Evolutionary conservation across 2,329 filamentous ascomycete genomes (phyloP).

Genomic region (Ophiostoma tasmaniense): DNA sequence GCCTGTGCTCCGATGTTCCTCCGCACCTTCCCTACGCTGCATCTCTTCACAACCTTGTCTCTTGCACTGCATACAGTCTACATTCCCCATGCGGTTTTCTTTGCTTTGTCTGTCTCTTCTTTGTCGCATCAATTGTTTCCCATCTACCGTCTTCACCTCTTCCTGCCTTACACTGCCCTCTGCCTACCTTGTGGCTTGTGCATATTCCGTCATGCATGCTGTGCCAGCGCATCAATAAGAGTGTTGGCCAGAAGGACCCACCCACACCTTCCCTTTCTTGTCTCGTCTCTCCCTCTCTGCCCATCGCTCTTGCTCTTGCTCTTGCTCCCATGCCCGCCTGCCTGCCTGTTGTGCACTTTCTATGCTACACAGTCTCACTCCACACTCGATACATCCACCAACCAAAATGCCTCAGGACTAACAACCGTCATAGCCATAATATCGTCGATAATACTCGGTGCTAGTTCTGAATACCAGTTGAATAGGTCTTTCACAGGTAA

Average conservation of each 20-base stretch:
- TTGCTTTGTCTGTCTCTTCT: background rate
- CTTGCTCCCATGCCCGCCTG: background rate
- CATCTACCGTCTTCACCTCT: background rate
- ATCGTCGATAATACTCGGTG: background rate
- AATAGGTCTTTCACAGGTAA: background rate
- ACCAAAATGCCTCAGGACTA: background rate
- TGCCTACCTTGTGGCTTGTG: conserved; percentile 33
- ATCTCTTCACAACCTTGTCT: background rate
- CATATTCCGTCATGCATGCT: conserved; percentile 39
- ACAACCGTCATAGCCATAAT: background rate
- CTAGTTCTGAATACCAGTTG: background rate
- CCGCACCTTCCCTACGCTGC: background rate
- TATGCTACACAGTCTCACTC: background rate
- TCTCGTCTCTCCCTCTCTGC: background rate
- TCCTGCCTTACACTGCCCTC: background rate
- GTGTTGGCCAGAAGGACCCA: conserved; percentile 5
- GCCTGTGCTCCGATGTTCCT: background rate
- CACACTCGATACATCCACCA: background rate
- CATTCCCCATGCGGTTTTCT: background rate
- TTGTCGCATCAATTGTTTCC: background rate
- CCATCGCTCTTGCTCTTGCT: background rate
- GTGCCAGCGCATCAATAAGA: conserved; percentile 46
- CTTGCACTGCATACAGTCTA: background rate
- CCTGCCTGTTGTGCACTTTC: background rate
- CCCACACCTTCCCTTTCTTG: background rate